Percentiles rank a stretch among this genome's conserved stretches.
These are phyloP conservation scores for Trametes punicea DNA, from an alignment of 768 basidiomycete species.

Conservation along the genomic window DNA sequence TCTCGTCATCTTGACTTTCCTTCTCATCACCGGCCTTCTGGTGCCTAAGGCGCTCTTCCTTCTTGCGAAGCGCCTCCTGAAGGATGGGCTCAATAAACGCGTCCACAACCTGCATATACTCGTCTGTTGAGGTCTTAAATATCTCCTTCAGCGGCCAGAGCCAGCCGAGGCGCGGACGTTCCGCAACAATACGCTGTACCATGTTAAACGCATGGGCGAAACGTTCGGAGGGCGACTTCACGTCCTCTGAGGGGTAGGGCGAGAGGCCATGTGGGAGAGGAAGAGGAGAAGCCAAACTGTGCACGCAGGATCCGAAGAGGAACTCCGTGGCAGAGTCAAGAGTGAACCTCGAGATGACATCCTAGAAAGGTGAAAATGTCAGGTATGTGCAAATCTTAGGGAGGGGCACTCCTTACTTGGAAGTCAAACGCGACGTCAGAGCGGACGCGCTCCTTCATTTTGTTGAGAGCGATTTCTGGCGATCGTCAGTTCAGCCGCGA, in stretches of 20 bases:
- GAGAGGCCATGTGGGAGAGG: constrained; percentile 33
- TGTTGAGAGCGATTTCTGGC: constrained; percentile 27
- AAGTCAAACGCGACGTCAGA: constrained; percentile 41
- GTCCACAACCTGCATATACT: constrained; percentile 40
- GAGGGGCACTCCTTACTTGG: constrained; percentile 35
- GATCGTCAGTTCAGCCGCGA: background rate
- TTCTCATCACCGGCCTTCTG: constrained; percentile 17
- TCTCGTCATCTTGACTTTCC: constrained; percentile 30
- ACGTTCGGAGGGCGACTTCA: constrained; percentile 10
- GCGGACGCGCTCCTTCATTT: constrained; percentile 29
- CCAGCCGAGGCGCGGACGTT: constrained; percentile 37
- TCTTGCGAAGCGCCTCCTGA: constrained; percentile 40
- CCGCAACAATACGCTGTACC: constrained; percentile 33
- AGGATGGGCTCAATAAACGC: constrained; percentile 49
- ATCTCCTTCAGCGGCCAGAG: constrained; percentile 46
- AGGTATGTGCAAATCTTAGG: background rate
- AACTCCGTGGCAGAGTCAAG: constrained; percentile 59
- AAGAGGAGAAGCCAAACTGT: constrained; percentile 35
- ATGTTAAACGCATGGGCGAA: constrained; percentile 41
- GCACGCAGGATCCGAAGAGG: constrained; percentile 43
- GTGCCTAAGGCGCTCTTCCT: constrained; percentile 24
- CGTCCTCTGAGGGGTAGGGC: background rate
- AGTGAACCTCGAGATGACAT: constrained; percentile 42
- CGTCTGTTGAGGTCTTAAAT: constrained; percentile 38
- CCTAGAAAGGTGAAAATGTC: constrained; percentile 24